Base-by-base conservation (phyloP, 2,329 filamentous ascomycete genomes). In the Phoma sp. region DNA sequence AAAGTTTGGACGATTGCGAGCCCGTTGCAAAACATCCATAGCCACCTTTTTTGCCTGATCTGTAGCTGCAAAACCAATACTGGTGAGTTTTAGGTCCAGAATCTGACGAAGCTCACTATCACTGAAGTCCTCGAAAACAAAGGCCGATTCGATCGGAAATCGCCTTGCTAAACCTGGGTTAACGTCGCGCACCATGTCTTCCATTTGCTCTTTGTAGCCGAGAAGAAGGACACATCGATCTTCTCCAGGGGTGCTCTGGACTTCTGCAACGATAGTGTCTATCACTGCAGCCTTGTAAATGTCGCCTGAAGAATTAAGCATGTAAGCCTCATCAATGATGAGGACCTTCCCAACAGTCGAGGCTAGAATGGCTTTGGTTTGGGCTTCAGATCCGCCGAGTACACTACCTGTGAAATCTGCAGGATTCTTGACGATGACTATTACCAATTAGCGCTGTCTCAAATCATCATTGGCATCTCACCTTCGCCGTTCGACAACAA, bases 271-370 rank as follows among this genome's bases (percentile, higher is more conserved):
- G 10, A 91, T 86, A 0, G 87, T 91, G 61, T 92, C 89, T 3
- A 91, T 80, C 1, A 90, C 87, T 0, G 85, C 87, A 0, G 78
- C 82, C 67, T 84, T 88, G 74, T 75, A 91, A 0, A 59, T 54
- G 59, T 86, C 82, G 38, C 9, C 27, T 13, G 14, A 18, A 22
- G 47, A 45, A 40, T 80, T 83, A 0, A 93, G 78, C 30, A 86
- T 85, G 59, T 93, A 93, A 0, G 89, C 89, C 66, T 95, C 90
- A 57, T 93, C 90, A 2, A 93, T 91, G 11, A 93, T 83, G 0
- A 93, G 80, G 0, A 93, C 88, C 59, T 93, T 93, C 0, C 90
- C 90, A 0, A 82, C 59, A 0, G 87, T 86, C 0, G 85, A 76
- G 0, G 83, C 84, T 0, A 93, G 78, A 6, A 93, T 91, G 0